A percentile compares a stretch with the other conserved stretches of the same genome.
Evolutionary conservation across 1,284 basidiomycete genomes (phyloP).

Genomic region (Anthracocystis panici-leucophaei): DNA sequence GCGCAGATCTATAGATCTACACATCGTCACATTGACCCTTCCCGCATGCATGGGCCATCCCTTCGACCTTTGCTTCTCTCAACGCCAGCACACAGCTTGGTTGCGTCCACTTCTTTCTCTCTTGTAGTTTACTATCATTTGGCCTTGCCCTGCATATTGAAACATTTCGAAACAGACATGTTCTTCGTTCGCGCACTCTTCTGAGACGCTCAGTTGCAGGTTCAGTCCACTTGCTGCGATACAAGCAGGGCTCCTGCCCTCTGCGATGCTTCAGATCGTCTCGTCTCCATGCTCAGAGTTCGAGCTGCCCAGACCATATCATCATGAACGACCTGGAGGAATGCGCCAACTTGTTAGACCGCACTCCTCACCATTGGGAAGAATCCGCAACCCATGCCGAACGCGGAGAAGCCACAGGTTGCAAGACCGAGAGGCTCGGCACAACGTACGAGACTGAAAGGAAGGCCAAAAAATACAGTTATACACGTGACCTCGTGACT

Average conservation of each 20-base stretch:
- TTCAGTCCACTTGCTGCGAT: background rate
- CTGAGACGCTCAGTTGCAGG: background rate
- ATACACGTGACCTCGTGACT: conserved; percentile 26
- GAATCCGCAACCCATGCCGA: background rate
- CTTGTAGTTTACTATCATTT: conserved; percentile 28
- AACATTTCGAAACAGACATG: conserved; percentile 1
- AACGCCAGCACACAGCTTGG: conserved; percentile 11
- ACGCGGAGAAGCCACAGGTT: background rate
- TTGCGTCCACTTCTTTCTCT: conserved; percentile 9
- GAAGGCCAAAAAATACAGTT: conserved; percentile 7
- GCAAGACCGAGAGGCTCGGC: background rate
- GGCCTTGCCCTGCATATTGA: conserved; percentile 22
- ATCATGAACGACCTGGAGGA: background rate
- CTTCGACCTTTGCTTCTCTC: background rate
- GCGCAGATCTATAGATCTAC: conserved; percentile 1
- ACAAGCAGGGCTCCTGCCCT: background rate
- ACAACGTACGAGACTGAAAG: background rate
- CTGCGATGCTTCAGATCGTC: background rate
- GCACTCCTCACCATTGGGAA: background rate
- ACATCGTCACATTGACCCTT: background rate
- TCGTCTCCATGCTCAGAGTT: background rate
- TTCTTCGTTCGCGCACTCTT: background rate
- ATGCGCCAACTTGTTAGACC: background rate
- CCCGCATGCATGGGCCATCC: background rate
- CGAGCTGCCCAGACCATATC: background rate